Percentiles rank a stretch among this genome's conserved stretches.
phyloP scores from a whole-genome alignment of 192 early-diverging fungal species.

The Entomortierella chlamydospora region DNA sequence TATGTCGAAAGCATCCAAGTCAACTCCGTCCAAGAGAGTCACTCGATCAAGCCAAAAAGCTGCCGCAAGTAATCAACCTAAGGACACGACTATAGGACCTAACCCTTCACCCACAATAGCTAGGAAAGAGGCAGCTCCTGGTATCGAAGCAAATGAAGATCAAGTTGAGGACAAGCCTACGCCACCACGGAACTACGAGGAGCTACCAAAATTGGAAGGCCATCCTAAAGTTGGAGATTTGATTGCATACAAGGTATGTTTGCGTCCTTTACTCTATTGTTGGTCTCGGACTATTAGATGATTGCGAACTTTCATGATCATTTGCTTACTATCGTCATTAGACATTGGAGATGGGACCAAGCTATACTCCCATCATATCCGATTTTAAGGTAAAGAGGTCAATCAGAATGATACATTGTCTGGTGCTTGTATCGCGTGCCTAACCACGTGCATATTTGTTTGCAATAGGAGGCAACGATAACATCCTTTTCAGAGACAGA shows the following conservation, averaged over 20 bases:
- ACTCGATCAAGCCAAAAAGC: slow-evolving; percentile 7
- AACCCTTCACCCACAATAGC: no score
- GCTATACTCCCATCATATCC: slow-evolving; percentile 38
- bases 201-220: slow-evolving; percentile 7
- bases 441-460: not conserved
- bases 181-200: slow-evolving; percentile 3
- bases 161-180: not conserved
- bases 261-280: not conserved
- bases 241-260: slow-evolving; percentile 27
- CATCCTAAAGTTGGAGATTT: slow-evolving; percentile 14
- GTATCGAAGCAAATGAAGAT: not conserved
- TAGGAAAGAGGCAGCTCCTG: not conserved
- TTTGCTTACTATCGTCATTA: slow-evolving; percentile 1
- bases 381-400: slow-evolving; percentile 40
- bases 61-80: no score
- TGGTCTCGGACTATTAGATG: not conserved
- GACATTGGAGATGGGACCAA: slow-evolving; percentile 40
- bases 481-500: slow-evolving; percentile 10
- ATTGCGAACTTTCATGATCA: not conserved
- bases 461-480: slow-evolving; percentile 32
- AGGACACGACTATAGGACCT: no score
- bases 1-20: not conserved
- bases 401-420: not conserved
- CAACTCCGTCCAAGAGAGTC: not conserved
- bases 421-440: not conserved